These are phyloP conservation scores for Pseudocohnilembus persalinus DNA, from an alignment of 169 alveolate genomes.

Conservation along the genomic window DNA sequence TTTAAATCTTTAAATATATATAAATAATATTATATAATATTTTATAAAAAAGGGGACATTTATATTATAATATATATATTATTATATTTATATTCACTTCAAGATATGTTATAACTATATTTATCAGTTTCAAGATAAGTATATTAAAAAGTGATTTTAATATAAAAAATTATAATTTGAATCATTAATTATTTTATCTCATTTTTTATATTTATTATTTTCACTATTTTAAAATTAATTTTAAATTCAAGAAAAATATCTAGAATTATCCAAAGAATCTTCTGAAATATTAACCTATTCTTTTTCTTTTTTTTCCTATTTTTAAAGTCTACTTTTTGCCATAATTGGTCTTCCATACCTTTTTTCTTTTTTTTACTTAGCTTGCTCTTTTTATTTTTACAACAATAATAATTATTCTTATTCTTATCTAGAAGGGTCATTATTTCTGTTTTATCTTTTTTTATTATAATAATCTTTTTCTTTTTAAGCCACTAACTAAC, in stretches of 20 bases:
- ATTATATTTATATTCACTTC: no score
- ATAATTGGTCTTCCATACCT: conserved; percentile 50
- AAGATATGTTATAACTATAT: no score
- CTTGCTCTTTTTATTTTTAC: conserved; percentile 30
- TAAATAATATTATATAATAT: no score
- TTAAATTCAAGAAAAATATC: background rate
- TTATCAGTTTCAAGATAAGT: no score
- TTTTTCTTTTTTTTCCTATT: conserved; percentile 25
- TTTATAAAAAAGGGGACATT: no score
- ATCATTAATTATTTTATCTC: no score
- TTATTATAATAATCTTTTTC: conserved; percentile 28
- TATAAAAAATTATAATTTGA: no score
- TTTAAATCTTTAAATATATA: no score
- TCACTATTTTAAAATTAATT: no score
- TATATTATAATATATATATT: no score
- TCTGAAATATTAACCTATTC: conserved; percentile 29
- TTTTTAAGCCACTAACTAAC: conserved; percentile 28
- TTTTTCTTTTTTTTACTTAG: conserved; percentile 17
- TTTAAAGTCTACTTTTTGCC: conserved; percentile 13
- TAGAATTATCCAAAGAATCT: background rate
- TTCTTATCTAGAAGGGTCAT: conserved; percentile 20
- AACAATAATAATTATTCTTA: conserved; percentile 22
- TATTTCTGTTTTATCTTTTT: conserved; percentile 41
- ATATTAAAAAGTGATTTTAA: no score
- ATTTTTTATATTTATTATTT: no score